phyloP scores from a whole-genome alignment of 1,139 yeast species.

The Chernovozyma aurita region DNA sequence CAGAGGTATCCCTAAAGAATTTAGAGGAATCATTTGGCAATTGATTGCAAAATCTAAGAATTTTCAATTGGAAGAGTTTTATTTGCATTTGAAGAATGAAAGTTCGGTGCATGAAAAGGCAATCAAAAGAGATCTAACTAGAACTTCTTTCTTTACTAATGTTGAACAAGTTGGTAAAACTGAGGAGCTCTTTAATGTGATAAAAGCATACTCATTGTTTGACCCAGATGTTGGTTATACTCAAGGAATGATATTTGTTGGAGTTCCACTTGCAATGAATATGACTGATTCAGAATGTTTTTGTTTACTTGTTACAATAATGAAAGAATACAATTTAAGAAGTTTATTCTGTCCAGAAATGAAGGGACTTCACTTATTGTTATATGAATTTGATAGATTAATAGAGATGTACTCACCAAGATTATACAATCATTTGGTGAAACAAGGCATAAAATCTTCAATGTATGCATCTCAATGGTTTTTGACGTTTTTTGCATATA shows the following conservation, averaged over 20 bases:
- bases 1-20: constrained; percentile 76
- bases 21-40: constrained; percentile 92
- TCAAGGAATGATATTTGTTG: constrained; percentile 93
- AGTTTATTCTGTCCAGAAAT: constrained; percentile 79
- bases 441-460: constrained; percentile 82
- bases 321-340: constrained; percentile 80
- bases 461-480: constrained; percentile 99
- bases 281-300: constrained; percentile 84
- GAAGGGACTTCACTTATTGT: constrained; percentile 83
- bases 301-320: constrained; percentile 70
- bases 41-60: constrained; percentile 79
- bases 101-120: constrained; percentile 68
- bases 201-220: constrained; percentile 78
- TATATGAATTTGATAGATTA: constrained; percentile 86
- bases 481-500: constrained; percentile 87
- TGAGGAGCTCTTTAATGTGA: constrained; percentile 64
- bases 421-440: constrained; percentile 67
- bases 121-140: constrained; percentile 73
- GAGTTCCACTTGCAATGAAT: constrained; percentile 79
- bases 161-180: constrained; percentile 47
- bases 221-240: constrained; percentile 96
- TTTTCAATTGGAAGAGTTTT: constrained; percentile 65
- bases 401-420: constrained; percentile 67
- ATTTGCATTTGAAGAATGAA: constrained; percentile 46
- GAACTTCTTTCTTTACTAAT: constrained; percentile 77